Base-by-base conservation (phyloP, 2,329 filamentous ascomycete species). In the Colletotrichum camelliae region DNA sequence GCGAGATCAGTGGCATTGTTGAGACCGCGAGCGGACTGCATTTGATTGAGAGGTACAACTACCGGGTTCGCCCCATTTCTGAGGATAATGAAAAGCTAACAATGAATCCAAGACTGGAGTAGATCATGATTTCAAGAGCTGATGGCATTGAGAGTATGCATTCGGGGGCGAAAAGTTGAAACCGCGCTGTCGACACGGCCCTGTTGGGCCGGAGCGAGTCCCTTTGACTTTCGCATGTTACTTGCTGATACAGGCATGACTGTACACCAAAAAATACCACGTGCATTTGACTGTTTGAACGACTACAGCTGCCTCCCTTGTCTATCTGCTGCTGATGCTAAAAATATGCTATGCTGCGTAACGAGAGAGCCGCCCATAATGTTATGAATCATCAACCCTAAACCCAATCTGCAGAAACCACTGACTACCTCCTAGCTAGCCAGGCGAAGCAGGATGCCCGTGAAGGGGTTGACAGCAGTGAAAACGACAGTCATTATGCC, bases 11-110 rank as follows among this genome's bases (percentile, higher is more conserved):
- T 86, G 89, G 91, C 62, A 89, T 98, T 48, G 94, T 98, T 15
- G 94, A 98, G 86, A 98, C 97, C 52, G 96, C 96, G 66, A 98
- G 96, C 68, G 97, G 97, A 1, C 88, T 98, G 82, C 97, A 99
- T 87, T 89, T 99, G 86, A 99, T 99, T 86, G 94, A 98, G 87
- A 94, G 96, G 95, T 97, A 90, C n/a, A 13, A 24, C 4, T 24
- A 21, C 18, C n/a, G 39, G 39, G 18, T 48, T 48, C 39, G 12
- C 9, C 5, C 9, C 18, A 48, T n/a, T 9, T 12, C 18, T 8
- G 6, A n/a, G 39, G 39, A 48, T 10, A 48, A 9, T 74, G 85
- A 69, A 62, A 31, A 74, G 86, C 87, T 95, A 82, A 62, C 58
- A 5, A 10, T 13, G n/a, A 9, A 95, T 95, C 83, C 95, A 85